A percentile compares a stretch with the other conserved stretches of the same genome.
These are phyloP conservation scores for Alternaria ethzedia DNA, from an alignment of 2,329 filamentous ascomycete genomes.

Conservation along the genomic window DNA sequence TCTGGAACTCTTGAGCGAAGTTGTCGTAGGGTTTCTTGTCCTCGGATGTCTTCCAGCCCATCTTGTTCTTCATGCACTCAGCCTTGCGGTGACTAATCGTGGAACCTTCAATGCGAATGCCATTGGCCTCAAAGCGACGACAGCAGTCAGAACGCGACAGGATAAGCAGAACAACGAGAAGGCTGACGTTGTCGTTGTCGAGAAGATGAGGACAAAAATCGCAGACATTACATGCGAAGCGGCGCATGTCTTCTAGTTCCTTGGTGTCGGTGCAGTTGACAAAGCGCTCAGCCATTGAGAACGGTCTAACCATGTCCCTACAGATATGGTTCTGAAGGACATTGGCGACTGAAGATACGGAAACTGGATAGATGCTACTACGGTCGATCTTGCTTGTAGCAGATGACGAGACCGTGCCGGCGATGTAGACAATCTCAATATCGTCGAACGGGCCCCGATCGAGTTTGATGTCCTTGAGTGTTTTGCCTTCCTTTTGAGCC, in stretches of 20 bases:
- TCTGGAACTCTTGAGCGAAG: slow-evolving; percentile 43
- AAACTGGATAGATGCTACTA: slow-evolving; percentile 43
- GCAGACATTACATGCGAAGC: slow-evolving; percentile 44
- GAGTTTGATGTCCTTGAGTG: slow-evolving; percentile 27
- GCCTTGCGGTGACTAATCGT: slow-evolving; percentile 48
- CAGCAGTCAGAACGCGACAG: slow-evolving; percentile 45
- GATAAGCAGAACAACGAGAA: slow-evolving; percentile 46
- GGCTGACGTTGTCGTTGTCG: slow-evolving; percentile 47
- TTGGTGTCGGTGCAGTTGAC: slow-evolving; percentile 40
- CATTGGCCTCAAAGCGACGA: slow-evolving; percentile 44
- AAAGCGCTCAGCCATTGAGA: slow-evolving; percentile 43
- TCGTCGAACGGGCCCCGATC: slow-evolving; percentile 44
- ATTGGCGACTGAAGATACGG: slow-evolving; percentile 42
- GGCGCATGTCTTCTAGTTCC: slow-evolving; percentile 41
- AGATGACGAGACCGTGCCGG: slow-evolving; percentile 46
- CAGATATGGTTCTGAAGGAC: slow-evolving; percentile 44
- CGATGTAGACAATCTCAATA: slow-evolving; percentile 48
- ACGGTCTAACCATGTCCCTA: slow-evolving; percentile 44
- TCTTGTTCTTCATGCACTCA: slow-evolving; percentile 48
- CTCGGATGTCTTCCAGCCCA: slow-evolving; percentile 43
- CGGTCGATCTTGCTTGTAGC: slow-evolving; percentile 45
- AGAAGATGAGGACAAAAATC: slow-evolving; percentile 48
- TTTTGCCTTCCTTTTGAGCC: slow-evolving; percentile 18
- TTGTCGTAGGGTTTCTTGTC: slow-evolving; percentile 46
- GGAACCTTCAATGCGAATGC: slow-evolving; percentile 48